A percentile compares a stretch with the other conserved stretches of the same genome.
phyloP scores from a whole-genome alignment of 108 stramenopile species.

The Thalassiosira profunda region DNA sequence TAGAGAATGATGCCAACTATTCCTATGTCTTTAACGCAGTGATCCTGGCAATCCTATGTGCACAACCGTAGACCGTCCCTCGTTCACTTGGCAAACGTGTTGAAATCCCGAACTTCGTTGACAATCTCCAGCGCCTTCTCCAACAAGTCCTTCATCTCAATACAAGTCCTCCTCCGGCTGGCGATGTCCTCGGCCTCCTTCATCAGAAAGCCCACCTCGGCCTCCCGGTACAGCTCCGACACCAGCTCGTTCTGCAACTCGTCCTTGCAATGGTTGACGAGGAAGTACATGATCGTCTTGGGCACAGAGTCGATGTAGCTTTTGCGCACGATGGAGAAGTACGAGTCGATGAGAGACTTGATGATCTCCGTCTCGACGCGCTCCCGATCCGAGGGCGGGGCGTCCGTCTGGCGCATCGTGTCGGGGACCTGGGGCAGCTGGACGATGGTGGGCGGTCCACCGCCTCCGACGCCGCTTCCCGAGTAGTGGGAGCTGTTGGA shows the following conservation, averaged over 20 bases:
- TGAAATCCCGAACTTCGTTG: conserved; percentile 96
- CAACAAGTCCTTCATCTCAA: conserved; percentile 94
- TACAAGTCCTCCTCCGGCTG: conserved; percentile 83
- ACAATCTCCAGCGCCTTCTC: conserved; percentile 95
- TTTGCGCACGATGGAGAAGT: conserved; percentile 97
- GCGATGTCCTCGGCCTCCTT: conserved; percentile 94
- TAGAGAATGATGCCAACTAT: too few relatives aligned
- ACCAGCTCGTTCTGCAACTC: conserved; percentile 97
- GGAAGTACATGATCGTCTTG: conserved; percentile 99
- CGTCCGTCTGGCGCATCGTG: conserved; percentile 93
- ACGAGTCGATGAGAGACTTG: conserved; percentile 94
- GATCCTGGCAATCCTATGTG: too few relatives aligned
- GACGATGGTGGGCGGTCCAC: conserved; percentile 81
- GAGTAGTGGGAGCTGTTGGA: conserved; percentile 11
- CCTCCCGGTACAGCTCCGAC: conserved; percentile 92
- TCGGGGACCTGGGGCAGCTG: conserved; percentile 95
- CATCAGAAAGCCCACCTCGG: conserved; percentile 80
- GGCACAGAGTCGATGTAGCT: conserved; percentile 98
- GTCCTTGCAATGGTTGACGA: conserved; percentile 96
- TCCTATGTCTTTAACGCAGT: too few relatives aligned
- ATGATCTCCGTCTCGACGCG: conserved; percentile 95
- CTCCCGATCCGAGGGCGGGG: conserved; percentile 91
- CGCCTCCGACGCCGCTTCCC: conserved; percentile 1
- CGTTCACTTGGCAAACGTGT: conserved; percentile 51
- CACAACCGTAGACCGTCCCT: not conserved